Evolutionary conservation across 1,139 yeast genomes (phyloP).

Genomic region (Zygotorulaspora mrakii): DNA sequence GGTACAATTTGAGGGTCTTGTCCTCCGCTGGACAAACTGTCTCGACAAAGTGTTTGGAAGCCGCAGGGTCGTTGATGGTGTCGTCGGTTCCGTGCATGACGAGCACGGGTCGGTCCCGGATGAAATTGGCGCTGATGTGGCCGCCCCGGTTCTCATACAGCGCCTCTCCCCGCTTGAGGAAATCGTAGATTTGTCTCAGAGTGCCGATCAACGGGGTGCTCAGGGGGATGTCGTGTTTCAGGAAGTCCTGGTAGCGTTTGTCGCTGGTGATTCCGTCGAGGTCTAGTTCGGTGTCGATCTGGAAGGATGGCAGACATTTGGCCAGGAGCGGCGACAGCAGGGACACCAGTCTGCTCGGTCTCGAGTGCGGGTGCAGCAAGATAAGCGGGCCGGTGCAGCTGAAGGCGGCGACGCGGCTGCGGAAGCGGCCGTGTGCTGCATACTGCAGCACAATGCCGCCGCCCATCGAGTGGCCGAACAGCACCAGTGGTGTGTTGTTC

Average conservation of each 20-base stretch:
- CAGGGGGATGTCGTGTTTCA: slow-evolving; percentile 44
- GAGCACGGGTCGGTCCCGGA: slow-evolving; percentile 45
- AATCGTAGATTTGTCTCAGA: slow-evolving; percentile 56
- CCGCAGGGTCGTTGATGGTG: slow-evolving; percentile 53
- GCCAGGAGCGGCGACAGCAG: slow-evolving; percentile 48
- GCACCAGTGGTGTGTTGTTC: slow-evolving; percentile 43
- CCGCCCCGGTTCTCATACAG: slow-evolving; percentile 28
- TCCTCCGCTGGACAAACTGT: slow-evolving; percentile 32
- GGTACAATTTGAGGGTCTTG: slow-evolving; percentile 38
- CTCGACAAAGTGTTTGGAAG: slow-evolving; percentile 47
- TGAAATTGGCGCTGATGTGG: slow-evolving; percentile 46
- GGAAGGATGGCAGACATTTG: slow-evolving; percentile 49
- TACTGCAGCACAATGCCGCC: slow-evolving; percentile 80
- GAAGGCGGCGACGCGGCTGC: slow-evolving; percentile 52
- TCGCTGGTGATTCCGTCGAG: slow-evolving; percentile 56
- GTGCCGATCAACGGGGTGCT: slow-evolving; percentile 46
- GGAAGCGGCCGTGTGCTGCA: slow-evolving; percentile 60
- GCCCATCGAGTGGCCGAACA: slow-evolving; percentile 95
- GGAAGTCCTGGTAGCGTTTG: slow-evolving; percentile 45
- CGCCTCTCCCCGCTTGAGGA: slow-evolving; percentile 43
- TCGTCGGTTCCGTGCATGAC: slow-evolving; percentile 55
- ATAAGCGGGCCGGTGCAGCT: slow-evolving; percentile 69
- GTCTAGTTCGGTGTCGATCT: slow-evolving; percentile 55
- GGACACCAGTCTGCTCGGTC: slow-evolving; percentile 51
- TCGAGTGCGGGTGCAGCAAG: slow-evolving; percentile 52